Conservation (phyloP, 129 eudicot species). For the Lonicera japonica region DNA sequence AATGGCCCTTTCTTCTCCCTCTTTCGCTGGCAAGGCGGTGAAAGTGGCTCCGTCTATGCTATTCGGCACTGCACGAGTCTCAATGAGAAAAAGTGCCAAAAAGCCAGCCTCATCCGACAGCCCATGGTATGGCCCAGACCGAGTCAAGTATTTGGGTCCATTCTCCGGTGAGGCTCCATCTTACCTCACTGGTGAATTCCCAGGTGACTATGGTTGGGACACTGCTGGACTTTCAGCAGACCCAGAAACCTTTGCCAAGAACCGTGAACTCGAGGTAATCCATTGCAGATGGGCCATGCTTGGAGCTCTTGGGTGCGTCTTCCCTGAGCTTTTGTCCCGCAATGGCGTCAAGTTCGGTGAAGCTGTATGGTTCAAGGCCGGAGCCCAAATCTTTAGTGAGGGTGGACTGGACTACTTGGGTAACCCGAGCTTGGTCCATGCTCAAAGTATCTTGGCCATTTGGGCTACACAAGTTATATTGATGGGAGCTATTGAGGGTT, state of each 20-base stretch:
- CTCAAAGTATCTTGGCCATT: conserved; percentile 25
- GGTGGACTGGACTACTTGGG: conserved; percentile 30
- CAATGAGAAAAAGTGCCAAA: background rate
- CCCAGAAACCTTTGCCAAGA: conserved; percentile 17
- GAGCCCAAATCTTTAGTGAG: conserved; percentile 18
- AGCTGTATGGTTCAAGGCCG: conserved; percentile 28
- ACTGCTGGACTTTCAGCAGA: conserved; percentile 17
- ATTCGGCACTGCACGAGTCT: background rate
- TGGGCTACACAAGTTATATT: conserved; percentile 18
- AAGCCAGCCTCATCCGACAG: background rate
- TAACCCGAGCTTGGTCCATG: conserved; percentile 22
- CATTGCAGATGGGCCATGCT: conserved; percentile 27
- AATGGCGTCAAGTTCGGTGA: conserved; percentile 20
- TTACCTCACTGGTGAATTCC: conserved; percentile 19
- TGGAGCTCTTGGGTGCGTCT: conserved; percentile 26
- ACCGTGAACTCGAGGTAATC: conserved; percentile 24
- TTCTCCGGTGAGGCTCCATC: conserved; percentile 1
- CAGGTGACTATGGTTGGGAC: conserved; percentile 22
- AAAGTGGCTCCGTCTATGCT: background rate
- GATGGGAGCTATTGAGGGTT: conserved; percentile 32
- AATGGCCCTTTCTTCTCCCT: background rate
- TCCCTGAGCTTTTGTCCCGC: conserved; percentile 15
- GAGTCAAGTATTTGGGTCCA: conserved; percentile 1
- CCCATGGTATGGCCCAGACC: background rate
- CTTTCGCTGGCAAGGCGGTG: background rate